Percentiles rank a stretch among this genome's conserved stretches.
Conservation (phyloP, 768 basidiomycete genomes). For the Dioszegia aurantiaca region DNA sequence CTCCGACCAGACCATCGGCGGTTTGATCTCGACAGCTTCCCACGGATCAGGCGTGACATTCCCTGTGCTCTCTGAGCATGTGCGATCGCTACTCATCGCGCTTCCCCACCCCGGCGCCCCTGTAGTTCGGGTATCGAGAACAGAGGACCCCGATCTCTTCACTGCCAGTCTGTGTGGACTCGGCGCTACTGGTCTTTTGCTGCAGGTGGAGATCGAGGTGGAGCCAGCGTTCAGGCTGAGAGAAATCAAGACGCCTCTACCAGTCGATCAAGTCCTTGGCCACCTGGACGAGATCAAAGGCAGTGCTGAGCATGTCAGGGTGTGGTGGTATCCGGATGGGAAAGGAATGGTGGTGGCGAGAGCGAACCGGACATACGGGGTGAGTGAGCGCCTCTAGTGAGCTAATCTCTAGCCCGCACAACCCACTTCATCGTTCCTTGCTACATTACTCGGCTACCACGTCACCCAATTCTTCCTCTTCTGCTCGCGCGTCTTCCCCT, state of each 20-base stretch:
- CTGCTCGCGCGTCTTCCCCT: slow-evolving; percentile 64
- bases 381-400: slow-evolving; percentile 52
- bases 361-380: slow-evolving; percentile 73
- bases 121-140: slow-evolving; percentile 62
- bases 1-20: slow-evolving; percentile 90
- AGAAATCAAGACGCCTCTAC: slow-evolving; percentile 64
- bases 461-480: slow-evolving; percentile 80
- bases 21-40: slow-evolving; percentile 87
- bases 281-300: slow-evolving; percentile 50
- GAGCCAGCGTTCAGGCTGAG: slow-evolving; percentile 77
- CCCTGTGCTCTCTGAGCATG: slow-evolving; percentile 71
- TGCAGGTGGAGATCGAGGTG: slow-evolving; percentile 71
- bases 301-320: slow-evolving; percentile 80
- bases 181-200: slow-evolving; percentile 83
- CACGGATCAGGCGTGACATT: slow-evolving; percentile 84
- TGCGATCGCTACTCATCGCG: slow-evolving; percentile 70
- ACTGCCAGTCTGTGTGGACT: slow-evolving; percentile 84
- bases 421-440: slow-evolving; percentile 28
- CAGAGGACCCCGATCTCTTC: slow-evolving; percentile 72
- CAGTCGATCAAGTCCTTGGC: slow-evolving; percentile 56
- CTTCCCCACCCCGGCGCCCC: slow-evolving; percentile 66
- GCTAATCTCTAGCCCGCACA: slow-evolving; percentile 30
- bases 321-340: slow-evolving; percentile 91
- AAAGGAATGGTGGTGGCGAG: slow-evolving; percentile 69
- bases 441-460: slow-evolving; percentile 72